Evolutionary conservation across 75 land plant species (phyloP), one percentile per base, ranked within the genome.

Genomic region (Pinus tabuliformis): DNA sequence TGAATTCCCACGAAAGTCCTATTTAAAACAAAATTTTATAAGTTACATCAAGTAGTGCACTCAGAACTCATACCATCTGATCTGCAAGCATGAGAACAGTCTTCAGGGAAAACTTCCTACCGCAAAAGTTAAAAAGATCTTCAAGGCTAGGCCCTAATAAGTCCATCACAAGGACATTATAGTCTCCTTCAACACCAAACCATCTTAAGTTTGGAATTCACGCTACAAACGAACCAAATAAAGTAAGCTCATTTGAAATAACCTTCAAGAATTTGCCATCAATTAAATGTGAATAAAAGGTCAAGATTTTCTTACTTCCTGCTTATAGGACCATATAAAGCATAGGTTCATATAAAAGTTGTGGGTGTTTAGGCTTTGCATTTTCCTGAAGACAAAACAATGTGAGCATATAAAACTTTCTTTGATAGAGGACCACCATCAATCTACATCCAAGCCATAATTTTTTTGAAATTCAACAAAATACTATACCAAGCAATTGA

Each of bases 41-140:
- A n/a, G 4, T 18, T 59, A 59, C 18, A 59, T 59, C 61, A 59
- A 56, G 20, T 3, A 11, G 14, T n/a, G 18, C 61, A 59, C 61
- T 18, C 18, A 4, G 21, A 18, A 72, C 16, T 59, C 74, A 52
- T 81, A 91, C 94, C 94, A 91, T 81, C 73, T 91, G 94, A 74
- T 89, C 94, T 13, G 91, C 93, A 77, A 91, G 93, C 93, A 91
- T 89, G 15, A 91, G 89, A 33, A 89, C 93, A 60, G 93, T 89
- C 79, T 91, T 91, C 75, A 91, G 84, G 33, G 93, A 91, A 58
- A 91, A 79, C 62, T 87, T 91, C 74, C 91, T 80, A 75, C 83
- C 84, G 68, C 91, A 91, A 62, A 89, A 91, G 83, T 89, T 91
- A 74, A 91, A 91, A 15, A 91, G 81, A 77, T 91, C 91, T 74